These are phyloP conservation scores for Fusarium albosuccineum DNA, from an alignment of 2,329 filamentous ascomycete species.

Conservation along the genomic window DNA sequence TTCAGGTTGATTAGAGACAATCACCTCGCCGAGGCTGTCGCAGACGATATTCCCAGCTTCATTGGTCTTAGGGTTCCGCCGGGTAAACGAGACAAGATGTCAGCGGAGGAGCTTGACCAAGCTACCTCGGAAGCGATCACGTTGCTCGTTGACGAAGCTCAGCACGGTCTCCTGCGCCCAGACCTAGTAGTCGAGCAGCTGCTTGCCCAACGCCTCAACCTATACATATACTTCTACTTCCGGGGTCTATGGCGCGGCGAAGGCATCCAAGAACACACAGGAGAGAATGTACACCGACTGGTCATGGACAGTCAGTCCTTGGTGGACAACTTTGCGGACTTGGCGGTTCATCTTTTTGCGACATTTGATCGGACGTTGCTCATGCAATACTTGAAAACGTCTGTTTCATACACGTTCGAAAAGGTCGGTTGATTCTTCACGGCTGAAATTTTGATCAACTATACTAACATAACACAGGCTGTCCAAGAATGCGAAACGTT, in stretches of 20 bases:
- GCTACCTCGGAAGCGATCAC: conserved; percentile 86
- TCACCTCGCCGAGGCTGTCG: conserved; percentile 89
- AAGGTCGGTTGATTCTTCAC: conserved; percentile 58
- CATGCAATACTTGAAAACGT: conserved; percentile 88
- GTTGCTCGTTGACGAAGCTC: conserved; percentile 89
- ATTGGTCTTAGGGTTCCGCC: conserved; percentile 87
- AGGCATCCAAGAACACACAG: conserved; percentile 67
- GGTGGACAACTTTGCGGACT: conserved; percentile 88
- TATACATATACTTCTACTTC: conserved; percentile 94
- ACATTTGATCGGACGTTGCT: conserved; percentile 83
- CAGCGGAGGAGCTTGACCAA: conserved; percentile 79
- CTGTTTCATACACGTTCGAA: conserved; percentile 90
- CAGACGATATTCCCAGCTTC: conserved; percentile 90
- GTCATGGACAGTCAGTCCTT: conserved; percentile 73
- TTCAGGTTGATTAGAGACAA: conserved; percentile 89
- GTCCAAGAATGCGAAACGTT: conserved; percentile 82
- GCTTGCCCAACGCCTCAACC: conserved; percentile 71
- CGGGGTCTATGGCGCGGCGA: conserved; percentile 86
- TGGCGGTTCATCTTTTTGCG: conserved; percentile 88
- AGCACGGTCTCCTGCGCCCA: conserved; percentile 86
- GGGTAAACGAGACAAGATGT: conserved; percentile 74
- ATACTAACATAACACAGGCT: conserved; percentile 58
- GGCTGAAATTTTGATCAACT: not conserved
- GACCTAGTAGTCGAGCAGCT: conserved; percentile 84
- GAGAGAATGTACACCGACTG: conserved; percentile 68